Evolutionary conservation across 148 eudicot genomes (phyloP).

Genomic region (Rhododendron ferrugineum): DNA sequence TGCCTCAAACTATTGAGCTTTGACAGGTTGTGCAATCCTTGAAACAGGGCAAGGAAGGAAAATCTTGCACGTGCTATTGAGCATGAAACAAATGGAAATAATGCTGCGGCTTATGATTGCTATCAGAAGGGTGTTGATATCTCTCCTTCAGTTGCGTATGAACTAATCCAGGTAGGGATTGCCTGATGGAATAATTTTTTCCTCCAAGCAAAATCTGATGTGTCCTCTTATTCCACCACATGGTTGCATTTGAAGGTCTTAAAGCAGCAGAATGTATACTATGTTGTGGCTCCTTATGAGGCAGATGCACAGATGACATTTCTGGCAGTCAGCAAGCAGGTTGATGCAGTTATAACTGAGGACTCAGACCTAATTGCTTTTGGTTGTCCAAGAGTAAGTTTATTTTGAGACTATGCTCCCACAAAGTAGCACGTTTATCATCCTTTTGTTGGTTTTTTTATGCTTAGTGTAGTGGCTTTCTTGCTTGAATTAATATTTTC

Average conservation of each 20-base stretch:
- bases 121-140: conserved; percentile 95
- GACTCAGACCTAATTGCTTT: conserved; percentile 96
- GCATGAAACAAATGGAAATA: conserved; percentile 87
- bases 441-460: background rate
- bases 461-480: background rate
- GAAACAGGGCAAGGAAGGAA: conserved; percentile 82
- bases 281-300: conserved; percentile 94
- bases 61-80: conserved; percentile 85
- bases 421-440: background rate
- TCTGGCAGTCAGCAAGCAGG: conserved; percentile 70
- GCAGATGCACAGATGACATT: conserved; percentile 99
- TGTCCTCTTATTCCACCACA: conserved; percentile 1
- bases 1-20: background rate
- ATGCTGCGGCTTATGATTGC: conserved; percentile 79
- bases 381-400: conserved; percentile 93
- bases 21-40: background rate
- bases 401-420: background rate
- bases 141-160: conserved; percentile 81
- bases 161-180: conserved; percentile 68
- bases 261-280: conserved; percentile 61
- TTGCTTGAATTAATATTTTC: background rate
- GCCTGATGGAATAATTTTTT: background rate
- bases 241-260: conserved; percentile 53
- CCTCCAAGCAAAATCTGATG: background rate
- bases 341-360: conserved; percentile 93